Conservation (phyloP, 306 rosid species). For the Phaseolus lunatus region DNA sequence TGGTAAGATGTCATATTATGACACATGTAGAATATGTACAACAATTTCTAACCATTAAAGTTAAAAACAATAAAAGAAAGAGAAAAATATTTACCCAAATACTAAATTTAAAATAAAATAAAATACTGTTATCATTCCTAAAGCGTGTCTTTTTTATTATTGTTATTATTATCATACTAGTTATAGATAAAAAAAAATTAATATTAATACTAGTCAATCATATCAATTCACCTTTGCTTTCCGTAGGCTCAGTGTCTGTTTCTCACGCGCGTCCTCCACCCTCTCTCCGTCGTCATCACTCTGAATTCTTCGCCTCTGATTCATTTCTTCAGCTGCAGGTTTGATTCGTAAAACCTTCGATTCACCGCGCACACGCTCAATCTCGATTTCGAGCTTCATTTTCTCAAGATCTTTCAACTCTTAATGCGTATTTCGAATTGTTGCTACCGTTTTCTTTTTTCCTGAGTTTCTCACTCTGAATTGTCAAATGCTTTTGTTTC, state of each 20-base stretch:
- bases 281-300: not conserved
- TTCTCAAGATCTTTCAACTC: slow-evolving; percentile 31
- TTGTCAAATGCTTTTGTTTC: slow-evolving; percentile 11
- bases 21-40: too few species aligned
- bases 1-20: too few species aligned
- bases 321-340: slow-evolving; percentile 41
- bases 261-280: slow-evolving; percentile 36
- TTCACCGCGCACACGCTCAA: slow-evolving; percentile 21
- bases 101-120: too few species aligned
- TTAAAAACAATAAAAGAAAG: too few species aligned
- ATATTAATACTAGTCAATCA: slow-evolving; percentile 18
- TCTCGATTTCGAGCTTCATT: slow-evolving; percentile 10
- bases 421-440: slow-evolving; percentile 2
- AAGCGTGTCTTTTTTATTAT: too few species aligned
- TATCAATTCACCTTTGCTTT: not conserved
- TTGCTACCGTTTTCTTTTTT: not conserved
- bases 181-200: too few species aligned
- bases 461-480: not conserved
- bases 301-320: slow-evolving; percentile 21
- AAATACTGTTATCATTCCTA: too few species aligned
- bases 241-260: not conserved
- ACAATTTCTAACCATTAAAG: too few species aligned
- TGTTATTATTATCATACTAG: not conserved
- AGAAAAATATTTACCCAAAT: too few species aligned
- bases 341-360: slow-evolving; percentile 33